phyloP scores from a whole-genome alignment of 176 grass and related monocot genomes.

The Oryza coarctata region DNA sequence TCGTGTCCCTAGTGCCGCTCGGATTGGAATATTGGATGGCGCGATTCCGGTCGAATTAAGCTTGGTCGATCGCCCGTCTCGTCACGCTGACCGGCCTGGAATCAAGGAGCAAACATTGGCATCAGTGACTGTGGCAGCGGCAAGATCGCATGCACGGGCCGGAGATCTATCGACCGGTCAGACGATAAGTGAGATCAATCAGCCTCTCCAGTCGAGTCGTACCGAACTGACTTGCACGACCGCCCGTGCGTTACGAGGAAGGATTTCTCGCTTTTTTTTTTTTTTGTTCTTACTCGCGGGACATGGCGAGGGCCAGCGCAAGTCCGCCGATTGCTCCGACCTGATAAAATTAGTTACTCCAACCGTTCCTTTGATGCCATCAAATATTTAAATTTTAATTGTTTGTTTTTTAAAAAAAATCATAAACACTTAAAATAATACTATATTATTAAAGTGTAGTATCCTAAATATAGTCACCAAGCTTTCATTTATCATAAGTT shows the following conservation, averaged over 20 bases:
- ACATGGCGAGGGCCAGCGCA: too few relatives aligned
- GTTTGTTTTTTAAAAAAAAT: too few relatives aligned
- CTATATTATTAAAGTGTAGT: too few relatives aligned
- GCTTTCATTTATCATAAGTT: too few relatives aligned
- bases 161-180: background rate
- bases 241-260: background rate
- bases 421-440: too few relatives aligned
- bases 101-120: background rate
- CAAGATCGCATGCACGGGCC: background rate
- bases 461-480: too few relatives aligned
- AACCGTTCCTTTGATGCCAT: too few relatives aligned
- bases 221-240: slow-evolving; percentile 17
- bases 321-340: too few relatives aligned
- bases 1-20: background rate
- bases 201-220: slow-evolving; percentile 13
- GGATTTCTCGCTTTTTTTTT: background rate
- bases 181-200: background rate
- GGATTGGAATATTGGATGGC: slow-evolving; percentile 16
- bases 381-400: too few relatives aligned
- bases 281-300: background rate
- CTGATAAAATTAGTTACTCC: too few relatives aligned
- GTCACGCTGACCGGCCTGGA: background rate
- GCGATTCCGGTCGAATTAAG: slow-evolving; percentile 23
- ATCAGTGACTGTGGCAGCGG: slow-evolving; percentile 5
- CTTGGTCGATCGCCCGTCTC: slow-evolving; percentile 12